Base-by-base conservation (phyloP, 257 asterid species). In the Penstemon davidsonii region DNA sequence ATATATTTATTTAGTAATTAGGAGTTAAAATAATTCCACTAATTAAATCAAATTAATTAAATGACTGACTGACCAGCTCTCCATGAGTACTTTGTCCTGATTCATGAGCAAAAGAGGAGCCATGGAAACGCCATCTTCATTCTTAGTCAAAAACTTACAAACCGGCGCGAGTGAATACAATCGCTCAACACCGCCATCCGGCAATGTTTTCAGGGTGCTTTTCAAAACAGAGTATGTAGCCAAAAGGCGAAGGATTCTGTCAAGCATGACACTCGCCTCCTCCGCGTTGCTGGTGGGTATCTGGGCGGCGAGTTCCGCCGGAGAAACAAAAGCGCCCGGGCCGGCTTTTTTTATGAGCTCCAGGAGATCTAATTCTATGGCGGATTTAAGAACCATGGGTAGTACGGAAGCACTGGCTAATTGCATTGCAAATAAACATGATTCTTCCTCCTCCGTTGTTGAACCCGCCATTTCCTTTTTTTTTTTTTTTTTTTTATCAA, bases 31-130 rank as follows among this genome's bases (percentile, higher is more conserved):
- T 44, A 11, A 72, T 71, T 15, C 18, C 18, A 15, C 0, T 15
- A 15, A 15, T 15, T 15, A 15, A 15, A 0, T 15, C n/a, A n/a
- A n/a, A n/a, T 15, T 15, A 15, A 15, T 15, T 15, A 15, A 15
- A 0, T 15, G 0, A 15, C 0, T 15, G 18, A 15, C 18, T 15
- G 18, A 87, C 98, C 96, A 92, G 87, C 95, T 87, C 80, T 92
- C 95, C 96, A 89, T 86, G 18, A 87, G 91, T 11, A 92, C 78
- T 73, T 86, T 92, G 60, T 92, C 96, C 65, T 86, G 96, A 77
- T 89, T 87, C 96, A 92, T 87, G 52, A 92, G 87, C 69, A 86
- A 56, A 62, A 89, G 68, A 3, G 91, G 80, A 0, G 96, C 88
- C 79, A 88, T 79, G 4, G 91, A 88, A 43, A 88, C 96, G 11